These are phyloP conservation scores for Lophiotrema nucula DNA, from an alignment of 495 filamentous ascomycete species.

Conservation along the genomic window DNA sequence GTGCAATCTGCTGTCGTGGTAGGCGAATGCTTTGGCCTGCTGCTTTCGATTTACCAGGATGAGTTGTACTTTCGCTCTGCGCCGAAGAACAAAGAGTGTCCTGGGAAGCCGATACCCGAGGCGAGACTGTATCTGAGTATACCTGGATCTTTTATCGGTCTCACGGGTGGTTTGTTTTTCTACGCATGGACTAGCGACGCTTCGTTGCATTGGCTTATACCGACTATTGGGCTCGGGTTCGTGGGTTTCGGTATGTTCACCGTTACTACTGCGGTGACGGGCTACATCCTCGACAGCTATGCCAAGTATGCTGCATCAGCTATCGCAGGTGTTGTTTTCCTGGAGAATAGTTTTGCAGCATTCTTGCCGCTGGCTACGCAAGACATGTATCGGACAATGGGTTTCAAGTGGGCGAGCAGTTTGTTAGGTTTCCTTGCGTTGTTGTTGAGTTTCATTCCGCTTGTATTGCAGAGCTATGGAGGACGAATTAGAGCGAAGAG, in stretches of 20 bases:
- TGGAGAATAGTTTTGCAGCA: slow-evolving; percentile 43
- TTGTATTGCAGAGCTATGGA: slow-evolving; percentile 36
- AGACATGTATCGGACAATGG: slow-evolving; percentile 38
- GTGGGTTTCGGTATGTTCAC: slow-evolving; percentile 40
- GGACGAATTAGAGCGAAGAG: slow-evolving; percentile 35
- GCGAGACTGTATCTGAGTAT: slow-evolving; percentile 37
- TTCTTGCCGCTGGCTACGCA: slow-evolving; percentile 42
- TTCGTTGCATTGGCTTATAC: slow-evolving; percentile 37
- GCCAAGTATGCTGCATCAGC: slow-evolving; percentile 43
- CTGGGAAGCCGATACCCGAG: slow-evolving; percentile 37
- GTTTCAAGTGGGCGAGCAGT: slow-evolving; percentile 42
- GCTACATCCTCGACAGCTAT: slow-evolving; percentile 44
- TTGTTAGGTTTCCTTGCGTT: slow-evolving; percentile 39
- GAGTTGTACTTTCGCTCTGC: slow-evolving; percentile 33
- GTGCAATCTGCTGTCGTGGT: slow-evolving; percentile 38
- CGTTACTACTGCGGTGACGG: slow-evolving; percentile 35
- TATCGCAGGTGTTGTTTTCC: slow-evolving; percentile 40
- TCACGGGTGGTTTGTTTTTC: slow-evolving; percentile 39
- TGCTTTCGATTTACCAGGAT: slow-evolving; percentile 28
- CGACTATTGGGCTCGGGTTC: slow-evolving; percentile 35
- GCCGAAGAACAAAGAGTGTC: slow-evolving; percentile 27
- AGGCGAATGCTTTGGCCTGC: slow-evolving; percentile 39
- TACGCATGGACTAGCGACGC: slow-evolving; percentile 39
- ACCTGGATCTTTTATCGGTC: slow-evolving; percentile 36
- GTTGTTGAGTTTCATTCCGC: slow-evolving; percentile 39